Evolutionary conservation across 306 rosid genomes (phyloP).

Genomic region (Prunus davidiana): DNA sequence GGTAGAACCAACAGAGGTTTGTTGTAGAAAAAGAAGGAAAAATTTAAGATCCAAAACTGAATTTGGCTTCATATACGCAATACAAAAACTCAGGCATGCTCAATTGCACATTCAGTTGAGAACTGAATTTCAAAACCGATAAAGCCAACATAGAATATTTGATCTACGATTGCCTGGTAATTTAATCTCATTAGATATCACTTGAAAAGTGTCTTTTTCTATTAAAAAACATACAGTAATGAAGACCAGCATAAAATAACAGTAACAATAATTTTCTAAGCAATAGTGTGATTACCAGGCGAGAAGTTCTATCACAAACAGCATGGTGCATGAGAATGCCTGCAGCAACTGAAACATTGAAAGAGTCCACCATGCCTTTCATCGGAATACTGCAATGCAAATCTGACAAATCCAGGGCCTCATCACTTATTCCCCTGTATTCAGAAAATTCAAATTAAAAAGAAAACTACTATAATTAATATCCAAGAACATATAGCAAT

Average conservation of each 20-base stretch:
- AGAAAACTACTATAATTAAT: background rate
- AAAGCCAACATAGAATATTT: background rate
- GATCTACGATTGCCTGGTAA: background rate
- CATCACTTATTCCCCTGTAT: slow-evolving; percentile 81
- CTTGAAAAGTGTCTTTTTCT: background rate
- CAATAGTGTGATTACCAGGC: slow-evolving; percentile 51
- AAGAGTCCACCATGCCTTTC: slow-evolving; percentile 97
- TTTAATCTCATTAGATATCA: background rate
- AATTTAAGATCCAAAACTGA: too few species aligned
- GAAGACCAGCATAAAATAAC: background rate
- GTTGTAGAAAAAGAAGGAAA: too few species aligned
- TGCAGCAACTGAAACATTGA: slow-evolving; percentile 94
- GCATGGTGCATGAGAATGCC: slow-evolving; percentile 97
- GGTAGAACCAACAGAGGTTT: too few species aligned
- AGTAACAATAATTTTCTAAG: background rate
- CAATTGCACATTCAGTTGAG: background rate
- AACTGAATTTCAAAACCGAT: background rate
- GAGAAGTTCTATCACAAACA: slow-evolving; percentile 73
- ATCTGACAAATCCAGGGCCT: slow-evolving; percentile 84
- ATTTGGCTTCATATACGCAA: background rate
- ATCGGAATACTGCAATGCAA: slow-evolving; percentile 83
- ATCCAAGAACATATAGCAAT: background rate
- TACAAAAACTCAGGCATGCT: background rate
- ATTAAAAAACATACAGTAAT: too few species aligned
- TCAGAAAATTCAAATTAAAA: slow-evolving; percentile 3